Evolutionary conservation across 129 eudicot genomes (phyloP).

Genomic region (Sambucus nigra): DNA sequence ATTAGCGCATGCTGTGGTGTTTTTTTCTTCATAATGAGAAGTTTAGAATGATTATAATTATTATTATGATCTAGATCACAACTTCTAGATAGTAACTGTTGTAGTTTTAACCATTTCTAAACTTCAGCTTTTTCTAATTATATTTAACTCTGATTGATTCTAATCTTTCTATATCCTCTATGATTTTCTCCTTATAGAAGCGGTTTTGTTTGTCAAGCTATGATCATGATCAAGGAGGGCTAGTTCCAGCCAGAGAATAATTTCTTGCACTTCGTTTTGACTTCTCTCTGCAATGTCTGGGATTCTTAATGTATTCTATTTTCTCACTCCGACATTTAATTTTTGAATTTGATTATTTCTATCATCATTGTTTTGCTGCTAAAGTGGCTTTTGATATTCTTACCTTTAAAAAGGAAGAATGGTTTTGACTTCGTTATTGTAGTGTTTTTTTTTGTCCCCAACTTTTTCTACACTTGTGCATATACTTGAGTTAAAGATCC

Average conservation of each 20-base stretch:
- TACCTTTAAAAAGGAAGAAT: no score
- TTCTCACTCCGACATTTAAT: slow-evolving; percentile 3
- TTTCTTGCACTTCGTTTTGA: slow-evolving; percentile 29
- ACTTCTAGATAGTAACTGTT: not conserved
- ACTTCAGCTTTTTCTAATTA: no score
- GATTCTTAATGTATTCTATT: slow-evolving; percentile 44
- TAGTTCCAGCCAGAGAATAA: slow-evolving; percentile 18
- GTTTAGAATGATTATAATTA: not conserved
- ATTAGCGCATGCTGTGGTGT: no score
- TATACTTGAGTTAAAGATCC: not conserved
- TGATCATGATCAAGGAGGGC: slow-evolving; percentile 8
- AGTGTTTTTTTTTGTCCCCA: not conserved
- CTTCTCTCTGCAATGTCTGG: slow-evolving; percentile 47
- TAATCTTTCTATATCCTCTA: not conserved
- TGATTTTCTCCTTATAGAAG: slow-evolving; percentile 13
- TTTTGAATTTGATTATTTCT: not conserved
- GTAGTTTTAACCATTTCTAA: not conserved
- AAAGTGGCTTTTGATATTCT: not conserved
- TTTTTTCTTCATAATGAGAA: not conserved
- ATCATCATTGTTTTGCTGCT: slow-evolving; percentile 7
- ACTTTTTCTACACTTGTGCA: not conserved
- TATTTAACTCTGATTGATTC: not conserved
- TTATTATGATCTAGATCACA: not conserved
- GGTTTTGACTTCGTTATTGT: not conserved
- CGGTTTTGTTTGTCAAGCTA: slow-evolving; percentile 8